Evolutionary conservation across 306 rosid species (phyloP), one percentile per base, ranked within the genome.

Genomic region (Dryas alaskensis): DNA sequence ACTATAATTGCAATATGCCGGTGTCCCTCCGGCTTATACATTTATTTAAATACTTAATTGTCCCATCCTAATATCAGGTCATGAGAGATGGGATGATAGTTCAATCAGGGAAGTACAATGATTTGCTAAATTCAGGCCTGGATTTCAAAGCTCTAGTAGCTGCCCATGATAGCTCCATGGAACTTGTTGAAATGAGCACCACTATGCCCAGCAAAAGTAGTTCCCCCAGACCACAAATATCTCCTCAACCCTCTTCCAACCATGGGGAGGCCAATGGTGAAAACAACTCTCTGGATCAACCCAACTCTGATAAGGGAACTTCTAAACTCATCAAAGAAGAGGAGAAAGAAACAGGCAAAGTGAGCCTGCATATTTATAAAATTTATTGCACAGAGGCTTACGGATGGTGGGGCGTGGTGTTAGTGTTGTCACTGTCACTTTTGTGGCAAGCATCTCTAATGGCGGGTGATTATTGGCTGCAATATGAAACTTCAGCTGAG

Each of bases 251-350:
- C 59, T 39, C 84, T 76, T 74, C 87, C 14, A 80, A 31, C 53
- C 62, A 67, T 39, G 66, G 79, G 42, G 90, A 81, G 65, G 60
- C 76, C 79, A 86, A 87, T 60, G 94, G 87, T n/a, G 88, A 79
- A 73, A 84, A 79, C 83, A 79, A 81, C 69, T 83, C 84, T 48
- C 47, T 65, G 58, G 95, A 84, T 46, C 84, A 84, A 22, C 86
- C 86, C 22, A 81, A 79, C 55, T 63, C 87, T 31, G 75, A 76
- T 6, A 79, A 80, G 10, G 98, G 86, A 37, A 79, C 79, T 62
- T 89, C 99, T 69, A 94, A 94, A 81, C 95, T 94, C 77, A 86
- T 94, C 87, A 83, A 94, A 79, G 99, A 94, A 4, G 99, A 94
- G 82, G 97, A 94, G 74, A 85, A 89, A 70, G 99, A 92, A 74